Evolutionary conservation across 768 basidiomycete species (phyloP).

Genomic region (Trametes villosa): DNA sequence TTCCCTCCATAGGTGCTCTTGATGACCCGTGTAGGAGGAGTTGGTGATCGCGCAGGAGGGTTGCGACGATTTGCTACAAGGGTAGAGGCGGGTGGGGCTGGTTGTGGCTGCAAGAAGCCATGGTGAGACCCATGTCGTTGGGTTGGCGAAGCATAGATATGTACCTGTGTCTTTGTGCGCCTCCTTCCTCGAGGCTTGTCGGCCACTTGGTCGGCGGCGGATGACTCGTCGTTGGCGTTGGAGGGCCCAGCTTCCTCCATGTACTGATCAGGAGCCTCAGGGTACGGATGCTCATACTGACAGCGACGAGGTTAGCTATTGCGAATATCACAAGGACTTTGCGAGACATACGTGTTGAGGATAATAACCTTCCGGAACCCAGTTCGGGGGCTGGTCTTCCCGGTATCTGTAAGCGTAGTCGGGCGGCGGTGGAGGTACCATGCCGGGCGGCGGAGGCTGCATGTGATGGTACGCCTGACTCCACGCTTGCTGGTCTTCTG

Average conservation of each 20-base stretch:
- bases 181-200: constrained; percentile 70
- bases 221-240: constrained; percentile 46
- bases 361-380: constrained; percentile 23
- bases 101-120: constrained; percentile 39
- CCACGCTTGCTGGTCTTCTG: constrained; percentile 55
- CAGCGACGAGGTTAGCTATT: background rate
- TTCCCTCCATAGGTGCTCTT: constrained; percentile 92
- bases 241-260: constrained; percentile 57
- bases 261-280: constrained; percentile 53
- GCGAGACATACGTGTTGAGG: constrained; percentile 21
- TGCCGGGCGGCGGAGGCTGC: constrained; percentile 43
- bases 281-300: constrained; percentile 62
- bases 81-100: constrained; percentile 67
- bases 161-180: constrained; percentile 62
- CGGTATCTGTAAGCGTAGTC: constrained; percentile 66
- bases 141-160: constrained; percentile 10
- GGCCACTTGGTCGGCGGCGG: constrained; percentile 25
- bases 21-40: constrained; percentile 80
- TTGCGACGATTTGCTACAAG: constrained; percentile 68
- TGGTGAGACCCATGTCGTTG: constrained; percentile 3
- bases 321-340: background rate
- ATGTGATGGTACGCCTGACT: constrained; percentile 54
- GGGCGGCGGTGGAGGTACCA: constrained; percentile 47
- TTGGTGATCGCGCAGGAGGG: constrained; percentile 78
- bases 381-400: constrained; percentile 60